Evolutionary conservation across 345 rosid genomes (phyloP).

Genomic region (Sisymbrium altissimum): DNA sequence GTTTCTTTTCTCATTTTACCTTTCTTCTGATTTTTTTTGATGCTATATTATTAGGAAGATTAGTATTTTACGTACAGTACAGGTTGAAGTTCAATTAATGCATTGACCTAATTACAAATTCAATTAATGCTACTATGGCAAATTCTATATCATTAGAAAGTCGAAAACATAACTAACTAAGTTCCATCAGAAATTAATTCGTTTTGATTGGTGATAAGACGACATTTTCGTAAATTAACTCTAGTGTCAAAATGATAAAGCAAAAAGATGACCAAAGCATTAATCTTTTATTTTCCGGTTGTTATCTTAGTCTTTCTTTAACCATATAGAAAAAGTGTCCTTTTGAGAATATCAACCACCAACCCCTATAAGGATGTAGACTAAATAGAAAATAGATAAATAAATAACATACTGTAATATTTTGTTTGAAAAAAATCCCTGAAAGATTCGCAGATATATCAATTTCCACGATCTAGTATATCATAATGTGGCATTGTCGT

Average conservation of each 20-base stretch:
- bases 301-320: not conserved
- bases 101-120: not conserved
- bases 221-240: not conserved
- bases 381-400: not conserved
- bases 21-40: not conserved
- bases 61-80: not conserved
- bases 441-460: constrained; percentile 5
- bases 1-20: constrained; percentile 25
- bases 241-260: not conserved
- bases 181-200: not conserved
- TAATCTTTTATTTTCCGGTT: not conserved
- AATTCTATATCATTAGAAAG: not conserved
- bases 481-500: constrained; percentile 7
- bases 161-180: not conserved
- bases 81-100: not conserved
- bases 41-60: not conserved
- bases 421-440: not conserved
- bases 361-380: not conserved
- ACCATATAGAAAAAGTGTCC: not conserved
- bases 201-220: not conserved
- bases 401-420: not conserved
- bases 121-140: not conserved
- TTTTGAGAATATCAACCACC: constrained; percentile 5
- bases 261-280: not conserved
- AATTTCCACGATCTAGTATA: constrained; percentile 1